phyloP scores from a whole-genome alignment of 2,329 filamentous ascomycete species.

The Chalaropsis thielavioides region DNA sequence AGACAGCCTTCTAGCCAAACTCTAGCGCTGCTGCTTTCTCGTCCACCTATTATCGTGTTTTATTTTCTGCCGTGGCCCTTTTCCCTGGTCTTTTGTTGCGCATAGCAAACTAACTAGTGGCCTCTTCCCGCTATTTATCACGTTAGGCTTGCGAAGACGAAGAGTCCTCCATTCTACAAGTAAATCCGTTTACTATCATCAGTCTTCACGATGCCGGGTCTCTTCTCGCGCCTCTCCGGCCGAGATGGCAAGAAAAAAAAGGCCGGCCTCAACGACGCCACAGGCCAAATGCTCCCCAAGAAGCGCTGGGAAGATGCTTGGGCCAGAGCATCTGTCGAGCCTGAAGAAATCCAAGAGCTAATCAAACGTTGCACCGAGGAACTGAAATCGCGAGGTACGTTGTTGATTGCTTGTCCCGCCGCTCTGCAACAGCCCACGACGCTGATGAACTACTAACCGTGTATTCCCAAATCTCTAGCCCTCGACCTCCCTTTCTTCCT shows the following conservation, averaged over 20 bases:
- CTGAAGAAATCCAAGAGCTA: constrained; percentile 82
- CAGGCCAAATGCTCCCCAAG: constrained; percentile 45
- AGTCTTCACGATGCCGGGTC: constrained; percentile 36
- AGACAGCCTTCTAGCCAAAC: constrained; percentile 1
- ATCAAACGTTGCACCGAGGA: constrained; percentile 74
- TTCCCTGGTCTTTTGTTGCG: not conserved
- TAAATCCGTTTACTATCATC: not conserved
- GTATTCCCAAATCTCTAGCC: constrained; percentile 35
- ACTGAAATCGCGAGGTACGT: constrained; percentile 83
- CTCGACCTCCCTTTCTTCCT: constrained; percentile 86
- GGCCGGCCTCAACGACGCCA: constrained; percentile 34
- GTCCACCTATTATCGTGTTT: not conserved
- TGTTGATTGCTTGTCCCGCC: not conserved
- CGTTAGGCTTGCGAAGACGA: not conserved
- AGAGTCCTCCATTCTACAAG: not conserved
- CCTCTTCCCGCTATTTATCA: not conserved
- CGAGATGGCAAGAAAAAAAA: constrained; percentile 64
- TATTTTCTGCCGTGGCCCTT: not conserved
- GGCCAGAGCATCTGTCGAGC: constrained; percentile 64
- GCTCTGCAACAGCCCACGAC: not conserved
- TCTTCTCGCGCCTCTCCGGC: constrained; percentile 55
- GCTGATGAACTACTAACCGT: constrained; percentile 3
- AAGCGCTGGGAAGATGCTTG: constrained; percentile 82
- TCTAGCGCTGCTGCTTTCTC: not conserved
- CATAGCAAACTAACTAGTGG: not conserved